phyloP scores from a whole-genome alignment of 1,284 basidiomycete genomes.

The Cryptococcus hybrid region DNA sequence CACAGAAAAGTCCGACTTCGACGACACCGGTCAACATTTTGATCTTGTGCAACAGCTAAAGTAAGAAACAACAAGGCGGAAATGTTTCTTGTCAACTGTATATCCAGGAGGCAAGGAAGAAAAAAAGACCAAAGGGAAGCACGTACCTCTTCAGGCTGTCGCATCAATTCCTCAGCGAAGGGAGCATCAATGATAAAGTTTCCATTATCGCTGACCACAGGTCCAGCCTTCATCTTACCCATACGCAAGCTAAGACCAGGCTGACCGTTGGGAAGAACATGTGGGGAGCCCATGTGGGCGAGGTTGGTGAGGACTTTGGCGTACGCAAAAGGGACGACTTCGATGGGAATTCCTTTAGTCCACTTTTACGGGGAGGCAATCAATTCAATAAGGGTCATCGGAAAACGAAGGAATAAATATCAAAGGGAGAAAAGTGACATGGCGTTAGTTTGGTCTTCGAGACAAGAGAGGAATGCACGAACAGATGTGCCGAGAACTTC shows the following conservation, averaged over 20 bases:
- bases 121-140: neutral
- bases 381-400: neutral
- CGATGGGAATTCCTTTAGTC: slow-evolving; percentile 86
- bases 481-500: slow-evolving; percentile 78
- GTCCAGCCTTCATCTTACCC: slow-evolving; percentile 64
- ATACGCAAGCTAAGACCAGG: slow-evolving; percentile 70
- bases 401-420: neutral
- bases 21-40: slow-evolving; percentile 95
- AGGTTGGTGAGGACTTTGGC: slow-evolving; percentile 70
- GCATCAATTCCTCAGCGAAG: slow-evolving; percentile 68
- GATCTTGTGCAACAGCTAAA: slow-evolving; percentile 66
- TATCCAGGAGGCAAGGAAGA: neutral
- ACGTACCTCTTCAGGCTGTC: slow-evolving; percentile 65
- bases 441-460: neutral
- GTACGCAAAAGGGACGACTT: slow-evolving; percentile 96
- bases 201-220: slow-evolving; percentile 93
- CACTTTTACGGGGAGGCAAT: slow-evolving; percentile 57
- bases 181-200: slow-evolving; percentile 94
- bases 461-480: slow-evolving; percentile 39
- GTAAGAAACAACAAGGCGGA: neutral
- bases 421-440: neutral
- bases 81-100: neutral
- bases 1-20: slow-evolving; percentile 93
- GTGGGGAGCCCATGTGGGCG: slow-evolving; percentile 56
- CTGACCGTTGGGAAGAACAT: slow-evolving; percentile 38